Base-by-base conservation (phyloP, 345 rosid species). In the Cardamine occulta region DNA sequence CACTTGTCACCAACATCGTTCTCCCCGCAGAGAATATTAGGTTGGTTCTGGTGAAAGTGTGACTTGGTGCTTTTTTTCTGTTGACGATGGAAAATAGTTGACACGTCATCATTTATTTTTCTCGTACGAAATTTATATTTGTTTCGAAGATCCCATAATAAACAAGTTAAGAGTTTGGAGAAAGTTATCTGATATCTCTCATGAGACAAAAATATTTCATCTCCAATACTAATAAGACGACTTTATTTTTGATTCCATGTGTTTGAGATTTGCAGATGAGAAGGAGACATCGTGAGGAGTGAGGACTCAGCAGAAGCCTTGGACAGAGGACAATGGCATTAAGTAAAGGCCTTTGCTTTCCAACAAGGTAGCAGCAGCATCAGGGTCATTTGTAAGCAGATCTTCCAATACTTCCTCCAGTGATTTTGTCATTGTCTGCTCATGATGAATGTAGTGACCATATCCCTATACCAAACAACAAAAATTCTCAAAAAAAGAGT, bases 281-380 rank as follows among this genome's bases (percentile, higher is more conserved):
- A 63, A 63, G 9, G 21, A n/a, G 83, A 4, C n/a, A 13, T 13
- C n/a, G n/a, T n/a, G n/a, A n/a, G n/a, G 2, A 5, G n/a, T 4
- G 82, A 4, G 88, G 92, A 63, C 88, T 84, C 79, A 60, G 48
- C 21, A 44, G 53, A 70, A 76, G 59, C 76, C 81, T 49, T 79
- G 77, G 18, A 72, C 70, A 59, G 80, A 66, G 53, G 85, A 54
- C 68, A 78, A 61, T 4, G 86, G 90, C 84, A 80, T 75, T 37
- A 86, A 68, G 73, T 72, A 75, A 66, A 86, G 81, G 51, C 93
- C 93, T 64, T 63, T 85, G 66, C 83, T 84, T 80, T 81, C 84
- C 70, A 88, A 76, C 65, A 88, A 80, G 54, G 68, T 74, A 62
- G 74, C 71, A 19, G 88, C 89, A 48, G 79, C 87, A 7, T 80